Base-by-base conservation (phyloP, 1,139 yeast species). In the Candida freyschussii region DNA sequence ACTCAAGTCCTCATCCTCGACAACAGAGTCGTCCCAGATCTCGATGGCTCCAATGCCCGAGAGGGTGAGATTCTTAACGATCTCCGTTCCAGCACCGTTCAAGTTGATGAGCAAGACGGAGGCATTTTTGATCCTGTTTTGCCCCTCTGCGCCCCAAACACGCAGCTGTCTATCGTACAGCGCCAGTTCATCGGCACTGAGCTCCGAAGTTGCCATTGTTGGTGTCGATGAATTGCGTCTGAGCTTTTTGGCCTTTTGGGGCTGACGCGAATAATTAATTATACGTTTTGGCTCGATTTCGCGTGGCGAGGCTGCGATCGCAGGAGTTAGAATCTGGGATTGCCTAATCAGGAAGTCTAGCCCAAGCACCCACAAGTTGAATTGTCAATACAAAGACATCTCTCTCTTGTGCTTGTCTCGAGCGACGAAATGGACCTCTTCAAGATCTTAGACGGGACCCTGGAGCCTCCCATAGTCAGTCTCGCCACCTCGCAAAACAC, bases 121-220 rank as follows among this genome's bases (percentile, higher is more conserved):
- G 12, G 96, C 81, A 17, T 79, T 73, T 28, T 94, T 69, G 63
- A 91, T 73, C 32, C 87, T 65, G 31, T 76, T 69, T 57, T 91
- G 99, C 12, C 97, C 95, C 18, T 84, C 93, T 61, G 91, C 69
- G 10, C 98, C 98, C 99, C 99, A 91, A 23, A 91, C 68, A 45
- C 99, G 64, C 48, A 91, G 89, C 57, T 91, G 99, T 40, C 99
- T 73, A 59, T 91, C 99, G 56, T 91, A 91, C 18, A 89, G 66
- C 2, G 95, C 95, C 36, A 89, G 78, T 57, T 89, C 97, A 51
- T 87, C 96, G 62, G 58, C 60, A 19, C 50, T 48, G 24, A 60
- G 46, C n/a, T 51, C 55, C 3, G 30, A 29, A 19, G 27, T 18
- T 21, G 29, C 25, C 39, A 33, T 37, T 19, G 11, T 29, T 7